Evolutionary conservation across 2,329 filamentous ascomycete species (phyloP).

Genomic region (Cordyceps cicadae): DNA sequence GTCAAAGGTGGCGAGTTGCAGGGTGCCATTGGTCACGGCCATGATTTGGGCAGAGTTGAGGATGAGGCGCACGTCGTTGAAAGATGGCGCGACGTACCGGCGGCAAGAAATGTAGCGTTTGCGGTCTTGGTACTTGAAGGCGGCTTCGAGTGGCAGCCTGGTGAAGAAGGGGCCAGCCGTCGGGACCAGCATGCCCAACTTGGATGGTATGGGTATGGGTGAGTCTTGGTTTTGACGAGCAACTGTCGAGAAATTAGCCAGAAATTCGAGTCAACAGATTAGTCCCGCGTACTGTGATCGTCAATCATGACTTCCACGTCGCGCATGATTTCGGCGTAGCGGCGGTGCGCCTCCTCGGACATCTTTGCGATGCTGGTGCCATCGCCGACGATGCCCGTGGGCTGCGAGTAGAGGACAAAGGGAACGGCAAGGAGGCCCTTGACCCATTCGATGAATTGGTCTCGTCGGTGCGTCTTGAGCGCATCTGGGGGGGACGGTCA

Average conservation of each 20-base stretch:
- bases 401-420: conserved; percentile 93
- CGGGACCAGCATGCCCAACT: conserved; percentile 85
- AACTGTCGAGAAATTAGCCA: conserved; percentile 39
- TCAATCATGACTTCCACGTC: conserved; percentile 89
- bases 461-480: conserved; percentile 76
- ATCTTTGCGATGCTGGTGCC: conserved; percentile 60
- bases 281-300: conserved; percentile 62
- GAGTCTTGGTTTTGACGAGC: conserved; percentile 58
- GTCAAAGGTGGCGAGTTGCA: conserved; percentile 90
- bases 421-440: conserved; percentile 90
- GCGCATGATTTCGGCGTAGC: conserved; percentile 90
- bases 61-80: conserved; percentile 90
- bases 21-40: conserved; percentile 69
- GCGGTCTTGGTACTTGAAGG: conserved; percentile 83
- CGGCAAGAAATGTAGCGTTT: conserved; percentile 81
- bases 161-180: conserved; percentile 93
- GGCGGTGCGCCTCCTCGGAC: conserved; percentile 70
- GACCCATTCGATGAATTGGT: conserved; percentile 95
- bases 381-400: conserved; percentile 74
- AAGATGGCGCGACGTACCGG: conserved; percentile 89
- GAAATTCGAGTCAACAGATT: background rate
- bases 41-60: conserved; percentile 93
- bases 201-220: conserved; percentile 68
- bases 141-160: conserved; percentile 72
- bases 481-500: conserved; percentile 37